Evolutionary conservation across 805 yeast species (phyloP), one percentile per base, ranked within the genome.

Genomic region (Debaryomyces prosopidis): DNA sequence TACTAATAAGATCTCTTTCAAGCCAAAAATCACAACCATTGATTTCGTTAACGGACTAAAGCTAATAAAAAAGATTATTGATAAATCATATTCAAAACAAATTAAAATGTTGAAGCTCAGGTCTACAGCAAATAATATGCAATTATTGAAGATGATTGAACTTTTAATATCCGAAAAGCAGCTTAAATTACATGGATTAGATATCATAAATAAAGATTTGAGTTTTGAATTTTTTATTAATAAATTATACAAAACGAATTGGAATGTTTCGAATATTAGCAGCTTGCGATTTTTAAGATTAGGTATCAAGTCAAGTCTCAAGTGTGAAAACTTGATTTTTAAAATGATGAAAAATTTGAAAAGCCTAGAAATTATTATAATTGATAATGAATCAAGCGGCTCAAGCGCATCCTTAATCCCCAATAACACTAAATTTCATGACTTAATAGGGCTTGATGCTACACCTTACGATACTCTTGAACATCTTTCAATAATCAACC

Each of bases 11-110:
- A 50, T 66, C 26, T 39, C 42, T 14, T 58, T 66, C 40, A 66
- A 62, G 38, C 54, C 51, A n/a, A 53, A 54, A 15, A 50, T 70
- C 15, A 54, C 59, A 2, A 41, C 52, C 3, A 49, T 53, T 0
- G 76, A 71, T 42, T 69, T 65, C 48, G 34, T 47, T 5, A 51
- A 54, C 14, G 75, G 73, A 9, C 31, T 62, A 30, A 44, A 48
- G n/a, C 44, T 67, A 9, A 54, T 71, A 45, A 62, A 58, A 41
- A 57, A 48, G 33, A 53, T 70, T 3, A 53, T 52, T 27, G 44
- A 27, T 16, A 45, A 44, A 33, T 48, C 57, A 27, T 31, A 45
- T 23, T 53, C 52, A 7, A 51, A 43, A 27, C 52, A 53, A 30
- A 45, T 64, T 11, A 49, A 58, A 39, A 40, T 51, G 11, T 42